Evolutionary conservation across 768 basidiomycete species (phyloP).

Genomic region (Mycena galericulata): DNA sequence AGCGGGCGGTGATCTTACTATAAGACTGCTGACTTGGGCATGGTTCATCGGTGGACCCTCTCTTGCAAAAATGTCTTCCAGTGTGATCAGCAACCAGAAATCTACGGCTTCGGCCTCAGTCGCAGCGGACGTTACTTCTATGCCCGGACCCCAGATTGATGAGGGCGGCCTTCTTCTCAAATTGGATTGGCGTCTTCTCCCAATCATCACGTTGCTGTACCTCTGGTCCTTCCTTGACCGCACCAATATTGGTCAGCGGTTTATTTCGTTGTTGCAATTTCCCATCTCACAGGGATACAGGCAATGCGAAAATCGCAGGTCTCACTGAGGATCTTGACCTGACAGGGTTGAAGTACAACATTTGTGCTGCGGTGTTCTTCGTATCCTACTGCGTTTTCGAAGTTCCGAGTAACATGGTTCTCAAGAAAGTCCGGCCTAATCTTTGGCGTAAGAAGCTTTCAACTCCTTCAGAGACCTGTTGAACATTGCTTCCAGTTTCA

Average conservation of each 20-base stretch:
- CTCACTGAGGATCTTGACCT: conserved; percentile 46
- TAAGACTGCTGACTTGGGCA: too few species aligned
- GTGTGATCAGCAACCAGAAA: conserved; percentile 6
- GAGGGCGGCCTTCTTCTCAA: conserved; percentile 39
- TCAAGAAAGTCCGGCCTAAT: conserved; percentile 23
- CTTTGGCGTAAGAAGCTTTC: conserved; percentile 6
- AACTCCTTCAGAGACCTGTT: too few species aligned
- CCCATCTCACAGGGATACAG: conserved; percentile 9
- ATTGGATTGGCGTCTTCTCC: conserved; percentile 57
- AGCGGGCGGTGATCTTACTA: too few species aligned
- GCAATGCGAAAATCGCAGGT: conserved; percentile 50
- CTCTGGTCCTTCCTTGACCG: conserved; percentile 61
- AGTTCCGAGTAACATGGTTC: conserved; percentile 22
- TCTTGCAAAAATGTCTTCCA: background rate
- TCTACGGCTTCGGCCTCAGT: background rate
- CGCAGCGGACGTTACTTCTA: background rate
- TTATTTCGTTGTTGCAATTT: background rate
- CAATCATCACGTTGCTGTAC: conserved; percentile 58
- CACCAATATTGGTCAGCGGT: conserved; percentile 47
- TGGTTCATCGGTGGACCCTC: too few species aligned
- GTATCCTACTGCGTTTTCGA: conserved; percentile 21
- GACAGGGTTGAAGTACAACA: conserved; percentile 49
- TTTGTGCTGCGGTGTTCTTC: conserved; percentile 32
- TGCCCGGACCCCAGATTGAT: background rate
- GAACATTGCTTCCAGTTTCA: background rate